These are phyloP conservation scores for Neofusicoccum sp. DNA, from an alignment of 2,329 filamentous ascomycete genomes.

Conservation along the genomic window DNA sequence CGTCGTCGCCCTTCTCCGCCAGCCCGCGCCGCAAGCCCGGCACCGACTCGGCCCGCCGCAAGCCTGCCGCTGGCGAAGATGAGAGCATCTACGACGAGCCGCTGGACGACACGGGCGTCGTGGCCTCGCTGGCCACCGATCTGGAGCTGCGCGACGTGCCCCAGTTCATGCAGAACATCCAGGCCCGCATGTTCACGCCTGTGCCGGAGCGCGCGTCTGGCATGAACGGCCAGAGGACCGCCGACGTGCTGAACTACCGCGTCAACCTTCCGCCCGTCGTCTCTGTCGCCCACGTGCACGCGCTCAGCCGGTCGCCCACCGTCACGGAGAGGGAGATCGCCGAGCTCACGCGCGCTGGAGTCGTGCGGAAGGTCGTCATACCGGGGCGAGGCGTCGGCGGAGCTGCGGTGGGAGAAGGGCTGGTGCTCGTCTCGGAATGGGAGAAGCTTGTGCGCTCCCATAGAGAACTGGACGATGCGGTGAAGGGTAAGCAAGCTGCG, in stretches of 20 bases:
- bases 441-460: constrained; percentile 41
- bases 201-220: constrained; percentile 62
- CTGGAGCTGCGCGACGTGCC: constrained; percentile 63
- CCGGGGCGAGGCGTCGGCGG: constrained; percentile 61
- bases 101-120: constrained; percentile 64
- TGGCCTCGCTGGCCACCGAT: constrained; percentile 58
- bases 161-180: constrained; percentile 66
- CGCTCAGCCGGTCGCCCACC: constrained; percentile 64
- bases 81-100: constrained; percentile 42
- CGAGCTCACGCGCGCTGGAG: constrained; percentile 59
- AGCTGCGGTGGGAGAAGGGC: constrained; percentile 63
- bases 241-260: constrained; percentile 66
- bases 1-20: constrained; percentile 41
- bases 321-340: constrained; percentile 68
- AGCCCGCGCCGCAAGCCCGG: constrained; percentile 39
- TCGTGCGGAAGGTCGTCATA: constrained; percentile 65
- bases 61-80: constrained; percentile 30
- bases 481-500: constrained; percentile 38
- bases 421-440: constrained; percentile 63
- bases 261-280: constrained; percentile 64
- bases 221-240: constrained; percentile 65
- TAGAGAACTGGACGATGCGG: constrained; percentile 41
- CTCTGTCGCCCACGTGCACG: constrained; percentile 67
- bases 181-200: constrained; percentile 63
- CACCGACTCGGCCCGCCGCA: constrained; percentile 24